Conservation (phyloP, 2,329 filamentous ascomycete genomes). For the Westerdykella sp. region DNA sequence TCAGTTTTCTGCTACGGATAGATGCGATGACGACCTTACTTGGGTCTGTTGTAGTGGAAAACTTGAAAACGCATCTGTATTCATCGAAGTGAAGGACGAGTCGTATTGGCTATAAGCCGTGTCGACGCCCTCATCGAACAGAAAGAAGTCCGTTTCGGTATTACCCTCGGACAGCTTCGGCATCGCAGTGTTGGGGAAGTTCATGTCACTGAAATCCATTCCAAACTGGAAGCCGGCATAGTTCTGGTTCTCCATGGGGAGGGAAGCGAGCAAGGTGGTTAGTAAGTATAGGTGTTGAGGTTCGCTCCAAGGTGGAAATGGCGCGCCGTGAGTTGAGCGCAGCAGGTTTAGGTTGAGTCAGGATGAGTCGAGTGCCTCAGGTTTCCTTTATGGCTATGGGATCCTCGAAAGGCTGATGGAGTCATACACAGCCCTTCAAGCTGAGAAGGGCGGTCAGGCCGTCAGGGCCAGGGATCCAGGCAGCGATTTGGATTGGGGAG, state of each 20-base stretch:
- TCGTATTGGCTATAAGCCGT: slow-evolving; percentile 12
- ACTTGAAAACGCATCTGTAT: slow-evolving; percentile 13
- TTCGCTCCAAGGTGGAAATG: too few species aligned
- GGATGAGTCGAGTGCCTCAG: too few species aligned
- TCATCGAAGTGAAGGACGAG: slow-evolving; percentile 14
- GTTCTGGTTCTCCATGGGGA: background rate
- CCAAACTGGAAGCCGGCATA: background rate
- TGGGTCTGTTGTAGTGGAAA: slow-evolving; percentile 25
- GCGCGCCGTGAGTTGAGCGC: too few species aligned
- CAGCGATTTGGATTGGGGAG: too few species aligned
- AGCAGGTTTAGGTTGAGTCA: too few species aligned
- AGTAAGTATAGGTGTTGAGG: too few species aligned
- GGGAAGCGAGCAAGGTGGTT: too few species aligned
- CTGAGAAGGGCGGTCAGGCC: too few species aligned
- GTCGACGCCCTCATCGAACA: slow-evolving; percentile 32
- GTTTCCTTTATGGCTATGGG: too few species aligned
- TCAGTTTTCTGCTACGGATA: background rate
- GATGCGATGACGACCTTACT: slow-evolving; percentile 15
- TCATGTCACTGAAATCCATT: background rate
- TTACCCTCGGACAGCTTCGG: slow-evolving; percentile 27
- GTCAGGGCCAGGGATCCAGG: too few species aligned
- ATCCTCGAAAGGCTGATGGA: too few species aligned
- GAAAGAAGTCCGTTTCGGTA: slow-evolving; percentile 23
- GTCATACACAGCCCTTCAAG: too few species aligned
- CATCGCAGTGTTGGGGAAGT: background rate